Percentiles rank a stretch among this genome's conserved stretches.
phyloP scores from a whole-genome alignment of 768 basidiomycete genomes.

The Russula lepida region DNA sequence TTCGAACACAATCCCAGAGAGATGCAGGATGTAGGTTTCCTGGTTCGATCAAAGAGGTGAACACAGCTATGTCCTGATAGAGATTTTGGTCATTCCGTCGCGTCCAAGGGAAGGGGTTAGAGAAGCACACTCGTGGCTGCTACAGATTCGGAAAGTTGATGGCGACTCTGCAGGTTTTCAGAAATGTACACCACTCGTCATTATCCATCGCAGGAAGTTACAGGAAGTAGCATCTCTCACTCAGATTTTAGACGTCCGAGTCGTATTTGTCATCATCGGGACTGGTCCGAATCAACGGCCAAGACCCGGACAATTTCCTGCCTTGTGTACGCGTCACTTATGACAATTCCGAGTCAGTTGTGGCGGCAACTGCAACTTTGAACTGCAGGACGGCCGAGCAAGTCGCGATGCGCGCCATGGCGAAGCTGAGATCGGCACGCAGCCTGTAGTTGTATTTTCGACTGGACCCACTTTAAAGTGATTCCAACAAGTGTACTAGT shows the following conservation, averaged over 20 bases:
- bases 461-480: not conserved
- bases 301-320: too few relatives aligned
- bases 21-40: conserved; percentile 64
- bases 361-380: too few relatives aligned
- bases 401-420: too few relatives aligned
- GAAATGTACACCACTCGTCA: conserved; percentile 71
- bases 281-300: too few relatives aligned
- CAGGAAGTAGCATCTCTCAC: conserved; percentile 65
- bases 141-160: conserved; percentile 89
- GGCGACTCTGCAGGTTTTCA: conserved; percentile 66
- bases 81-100: conserved; percentile 2
- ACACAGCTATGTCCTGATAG: conserved; percentile 49
- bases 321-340: too few relatives aligned
- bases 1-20: conserved; percentile 69
- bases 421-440: too few relatives aligned
- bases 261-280: conserved; percentile 33
- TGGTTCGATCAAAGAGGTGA: conserved; percentile 78
- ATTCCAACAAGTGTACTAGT: not conserved
- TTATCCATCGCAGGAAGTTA: conserved; percentile 64
- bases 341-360: too few relatives aligned
- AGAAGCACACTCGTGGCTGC: conserved; percentile 63
- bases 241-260: conserved; percentile 48
- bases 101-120: conserved; percentile 18
- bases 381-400: too few relatives aligned
- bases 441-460: too few relatives aligned